Percentiles rank a stretch among this genome's conserved stretches.
Evolutionary conservation across 176 grass and related monocot genomes (phyloP).

Genomic region (Hsuehochloa calcarea): DNA sequence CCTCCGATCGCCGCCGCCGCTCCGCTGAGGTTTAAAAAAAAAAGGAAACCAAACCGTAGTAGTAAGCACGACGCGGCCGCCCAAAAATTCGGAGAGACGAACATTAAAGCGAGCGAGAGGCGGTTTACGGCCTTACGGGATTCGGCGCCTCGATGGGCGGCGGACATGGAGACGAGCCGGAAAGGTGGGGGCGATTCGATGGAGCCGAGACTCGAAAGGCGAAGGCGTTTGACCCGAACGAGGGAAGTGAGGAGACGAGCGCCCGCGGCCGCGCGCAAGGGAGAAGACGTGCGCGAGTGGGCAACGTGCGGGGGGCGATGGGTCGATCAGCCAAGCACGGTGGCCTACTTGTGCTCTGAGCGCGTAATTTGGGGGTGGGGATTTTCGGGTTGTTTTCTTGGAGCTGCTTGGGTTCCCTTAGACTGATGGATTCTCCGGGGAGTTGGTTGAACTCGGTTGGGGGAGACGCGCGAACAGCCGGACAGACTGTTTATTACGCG

Average conservation of each 20-base stretch:
- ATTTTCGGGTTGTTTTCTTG: background rate
- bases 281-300: slow-evolving; percentile 36
- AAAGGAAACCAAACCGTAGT: too few species aligned
- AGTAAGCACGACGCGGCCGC: background rate
- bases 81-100: too few species aligned
- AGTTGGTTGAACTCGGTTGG: background rate
- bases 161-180: slow-evolving; percentile 13
- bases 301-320: slow-evolving; percentile 29
- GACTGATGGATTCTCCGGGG: background rate
- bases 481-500: background rate
- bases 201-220: background rate
- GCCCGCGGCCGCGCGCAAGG: background rate
- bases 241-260: background rate
- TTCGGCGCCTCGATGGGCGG: background rate
- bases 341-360: background rate
- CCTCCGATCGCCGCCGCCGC: slow-evolving; percentile 44
- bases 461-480: background rate
- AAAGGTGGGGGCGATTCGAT: too few species aligned
- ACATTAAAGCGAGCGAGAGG: background rate
- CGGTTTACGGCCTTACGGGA: slow-evolving; percentile 12
- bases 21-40: slow-evolving; percentile 3
- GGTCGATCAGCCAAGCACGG: background rate
- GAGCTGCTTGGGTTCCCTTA: background rate
- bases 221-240: background rate
- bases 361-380: too few species aligned